These are phyloP conservation scores for Candida tunisiensis DNA, from an alignment of 1,139 yeast genomes.

Conservation along the genomic window DNA sequence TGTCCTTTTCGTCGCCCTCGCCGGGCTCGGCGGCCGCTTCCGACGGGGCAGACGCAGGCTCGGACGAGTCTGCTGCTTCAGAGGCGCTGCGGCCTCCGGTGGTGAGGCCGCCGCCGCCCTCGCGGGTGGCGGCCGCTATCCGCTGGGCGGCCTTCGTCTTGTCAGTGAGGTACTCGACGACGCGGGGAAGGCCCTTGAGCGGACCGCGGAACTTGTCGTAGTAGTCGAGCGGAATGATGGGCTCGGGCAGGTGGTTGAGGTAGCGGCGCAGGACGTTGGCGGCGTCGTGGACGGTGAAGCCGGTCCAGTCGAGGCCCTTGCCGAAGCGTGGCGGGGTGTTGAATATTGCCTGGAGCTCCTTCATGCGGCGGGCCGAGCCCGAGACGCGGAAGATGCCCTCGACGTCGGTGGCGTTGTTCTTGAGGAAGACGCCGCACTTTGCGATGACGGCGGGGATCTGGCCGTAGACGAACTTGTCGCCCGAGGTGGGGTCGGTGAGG, in stretches of 20 bases:
- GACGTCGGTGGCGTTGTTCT: conserved; percentile 41
- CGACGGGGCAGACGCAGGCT: conserved; percentile 3
- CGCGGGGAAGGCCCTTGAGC: conserved; percentile 38
- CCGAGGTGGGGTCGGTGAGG: conserved; percentile 27
- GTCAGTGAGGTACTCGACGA: conserved; percentile 44
- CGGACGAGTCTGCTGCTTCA: conserved; percentile 1
- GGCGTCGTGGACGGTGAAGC: conserved; percentile 95
- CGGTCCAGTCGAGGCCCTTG: conserved; percentile 75
- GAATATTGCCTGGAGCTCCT: conserved; percentile 69
- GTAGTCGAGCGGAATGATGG: conserved; percentile 62
- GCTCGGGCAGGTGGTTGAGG: conserved; percentile 81
- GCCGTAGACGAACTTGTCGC: conserved; percentile 55
- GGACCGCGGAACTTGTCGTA: conserved; percentile 78
- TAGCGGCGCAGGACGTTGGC: conserved; percentile 79
- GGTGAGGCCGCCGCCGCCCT: no score
- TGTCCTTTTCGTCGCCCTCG: conserved; percentile 1
- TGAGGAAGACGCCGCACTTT: conserved; percentile 77
- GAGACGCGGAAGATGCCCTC: conserved; percentile 92
- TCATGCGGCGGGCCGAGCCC: conserved; percentile 79
- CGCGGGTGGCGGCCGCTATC: conserved; percentile 5
- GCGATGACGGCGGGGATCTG: conserved; percentile 85
- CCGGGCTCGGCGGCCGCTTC: conserved; percentile 1
- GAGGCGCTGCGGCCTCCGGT: no score
- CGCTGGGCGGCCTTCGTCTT: conserved; percentile 17
- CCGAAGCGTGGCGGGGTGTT: conserved; percentile 86